Percentiles rank a stretch among this genome's conserved stretches.
Evolutionary conservation across 768 basidiomycete genomes (phyloP).

Genomic region (Suillus bovinus): DNA sequence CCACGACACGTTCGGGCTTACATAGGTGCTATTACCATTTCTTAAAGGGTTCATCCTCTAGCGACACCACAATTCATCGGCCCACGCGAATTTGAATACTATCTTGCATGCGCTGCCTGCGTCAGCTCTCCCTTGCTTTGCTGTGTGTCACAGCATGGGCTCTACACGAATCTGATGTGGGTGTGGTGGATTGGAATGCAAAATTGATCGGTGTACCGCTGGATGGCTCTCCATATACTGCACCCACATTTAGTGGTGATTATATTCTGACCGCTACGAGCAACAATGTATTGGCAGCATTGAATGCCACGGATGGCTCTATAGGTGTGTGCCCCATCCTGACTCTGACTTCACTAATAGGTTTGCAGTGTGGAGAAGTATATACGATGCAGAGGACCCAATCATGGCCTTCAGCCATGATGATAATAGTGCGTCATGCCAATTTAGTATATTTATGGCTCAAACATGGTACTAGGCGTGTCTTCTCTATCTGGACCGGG

Average conservation of each 20-base stretch:
- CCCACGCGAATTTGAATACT: conserved; percentile 1
- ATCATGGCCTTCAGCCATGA: conserved; percentile 64
- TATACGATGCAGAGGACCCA: conserved; percentile 68
- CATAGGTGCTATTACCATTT: conserved; percentile 10
- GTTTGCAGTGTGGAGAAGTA: conserved; percentile 73
- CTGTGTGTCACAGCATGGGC: conserved; percentile 38
- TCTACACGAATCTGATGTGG: conserved; percentile 73
- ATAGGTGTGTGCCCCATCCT: conserved; percentile 52
- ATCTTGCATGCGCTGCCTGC: conserved; percentile 19
- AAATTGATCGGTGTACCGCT: conserved; percentile 73
- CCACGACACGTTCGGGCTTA: too few species aligned
- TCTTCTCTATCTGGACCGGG: conserved; percentile 75
- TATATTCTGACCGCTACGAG: conserved; percentile 65
- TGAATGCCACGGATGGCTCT: conserved; percentile 66
- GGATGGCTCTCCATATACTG: conserved; percentile 44
- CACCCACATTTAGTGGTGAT: conserved; percentile 63
- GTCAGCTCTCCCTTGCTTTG: conserved; percentile 18
- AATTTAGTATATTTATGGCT: conserved; percentile 5
- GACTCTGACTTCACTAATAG: conserved; percentile 9
- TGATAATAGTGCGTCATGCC: conserved; percentile 50
- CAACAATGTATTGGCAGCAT: conserved; percentile 76
- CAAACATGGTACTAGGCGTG: conserved; percentile 46
- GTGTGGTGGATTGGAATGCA: conserved; percentile 88
- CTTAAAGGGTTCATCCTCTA: background rate
- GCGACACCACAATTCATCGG: background rate